Percentiles rank a stretch among this genome's conserved stretches.
Conservation (phyloP, 1,139 yeast species). For the Kodamaea plutei region DNA sequence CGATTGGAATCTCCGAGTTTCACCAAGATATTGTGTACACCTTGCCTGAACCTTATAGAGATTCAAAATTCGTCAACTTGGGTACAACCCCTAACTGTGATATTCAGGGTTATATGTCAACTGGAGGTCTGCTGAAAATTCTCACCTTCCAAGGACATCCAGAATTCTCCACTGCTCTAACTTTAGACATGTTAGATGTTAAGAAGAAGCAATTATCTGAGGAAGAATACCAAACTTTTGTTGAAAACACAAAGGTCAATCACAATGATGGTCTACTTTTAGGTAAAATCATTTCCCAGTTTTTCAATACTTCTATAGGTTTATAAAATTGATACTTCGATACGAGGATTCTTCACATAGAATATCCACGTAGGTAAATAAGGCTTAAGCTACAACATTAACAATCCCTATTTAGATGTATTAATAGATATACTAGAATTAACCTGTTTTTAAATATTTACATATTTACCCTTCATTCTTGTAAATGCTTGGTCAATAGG, state of each 20-base stretch:
- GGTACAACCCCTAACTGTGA: conserved; percentile 54
- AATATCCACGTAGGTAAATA: too few relatives aligned
- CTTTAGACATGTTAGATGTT: conserved; percentile 23
- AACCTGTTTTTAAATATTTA: too few relatives aligned
- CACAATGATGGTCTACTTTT: conserved; percentile 34
- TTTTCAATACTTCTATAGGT: conserved; percentile 11
- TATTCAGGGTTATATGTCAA: conserved; percentile 59
- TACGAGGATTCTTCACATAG: too few relatives aligned
- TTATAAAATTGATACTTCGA: too few relatives aligned
- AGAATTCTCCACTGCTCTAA: conserved; percentile 52
- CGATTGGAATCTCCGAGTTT: conserved; percentile 9
- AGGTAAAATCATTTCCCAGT: conserved; percentile 30
- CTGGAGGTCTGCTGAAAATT: conserved; percentile 36
- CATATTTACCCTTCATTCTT: too few relatives aligned
- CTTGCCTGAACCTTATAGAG: conserved; percentile 34
- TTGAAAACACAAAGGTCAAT: conserved; percentile 26
- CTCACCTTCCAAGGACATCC: conserved; percentile 90
- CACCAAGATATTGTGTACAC: conserved; percentile 67
- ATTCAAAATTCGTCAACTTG: conserved; percentile 31
- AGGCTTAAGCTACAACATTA: too few relatives aligned
- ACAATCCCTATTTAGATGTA: too few relatives aligned
- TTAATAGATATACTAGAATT: too few relatives aligned
- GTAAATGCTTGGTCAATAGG: too few relatives aligned
- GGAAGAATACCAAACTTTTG: conserved; percentile 22
- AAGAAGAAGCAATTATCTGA: conserved; percentile 7